Conservation (phyloP, 371 early-diverging fungal species). For the Syncephalastrum monosporum region DNA sequence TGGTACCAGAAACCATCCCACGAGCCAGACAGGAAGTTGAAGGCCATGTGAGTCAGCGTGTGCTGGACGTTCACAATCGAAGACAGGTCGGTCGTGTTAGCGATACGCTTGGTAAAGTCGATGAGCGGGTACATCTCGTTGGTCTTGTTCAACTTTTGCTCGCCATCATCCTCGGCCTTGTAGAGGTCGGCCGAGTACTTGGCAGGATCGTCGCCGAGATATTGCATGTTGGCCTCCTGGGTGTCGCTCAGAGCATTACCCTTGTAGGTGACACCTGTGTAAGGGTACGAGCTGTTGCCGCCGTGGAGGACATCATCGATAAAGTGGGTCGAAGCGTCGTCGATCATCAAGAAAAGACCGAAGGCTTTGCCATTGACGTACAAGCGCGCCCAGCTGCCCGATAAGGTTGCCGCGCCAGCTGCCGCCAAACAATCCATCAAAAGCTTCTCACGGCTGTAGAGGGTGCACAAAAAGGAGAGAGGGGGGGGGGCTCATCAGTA, state of each 20-base stretch:
- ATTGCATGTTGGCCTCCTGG: conserved; percentile 34
- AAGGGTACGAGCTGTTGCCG: conserved; percentile 25
- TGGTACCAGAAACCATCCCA: conserved; percentile 54
- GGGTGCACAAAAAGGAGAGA: conserved; percentile 3
- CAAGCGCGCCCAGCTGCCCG: conserved; percentile 48
- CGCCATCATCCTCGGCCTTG: conserved; percentile 33
- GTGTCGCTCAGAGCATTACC: conserved; percentile 31
- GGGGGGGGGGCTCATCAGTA: neutral
- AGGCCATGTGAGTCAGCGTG: conserved; percentile 41
- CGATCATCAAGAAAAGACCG: conserved; percentile 57
- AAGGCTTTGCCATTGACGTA: conserved; percentile 51
- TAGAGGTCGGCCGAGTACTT: conserved; percentile 35
- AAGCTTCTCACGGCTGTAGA: conserved; percentile 47
- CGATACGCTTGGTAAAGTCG: conserved; percentile 14
- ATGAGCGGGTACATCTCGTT: conserved; percentile 23
- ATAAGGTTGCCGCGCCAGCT: conserved; percentile 52
- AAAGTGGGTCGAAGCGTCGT: conserved; percentile 51
- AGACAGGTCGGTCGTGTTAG: too few species aligned
- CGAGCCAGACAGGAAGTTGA: conserved; percentile 44
- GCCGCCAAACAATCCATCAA: conserved; percentile 50
- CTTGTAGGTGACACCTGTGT: conserved; percentile 37
- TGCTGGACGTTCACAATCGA: conserved; percentile 5
- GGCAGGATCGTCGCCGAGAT: conserved; percentile 28
- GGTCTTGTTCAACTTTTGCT: conserved; percentile 15
- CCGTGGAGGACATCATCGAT: conserved; percentile 41